Conservation (phyloP, 1,284 basidiomycete species). For the Kwoniella shivajii region DNA sequence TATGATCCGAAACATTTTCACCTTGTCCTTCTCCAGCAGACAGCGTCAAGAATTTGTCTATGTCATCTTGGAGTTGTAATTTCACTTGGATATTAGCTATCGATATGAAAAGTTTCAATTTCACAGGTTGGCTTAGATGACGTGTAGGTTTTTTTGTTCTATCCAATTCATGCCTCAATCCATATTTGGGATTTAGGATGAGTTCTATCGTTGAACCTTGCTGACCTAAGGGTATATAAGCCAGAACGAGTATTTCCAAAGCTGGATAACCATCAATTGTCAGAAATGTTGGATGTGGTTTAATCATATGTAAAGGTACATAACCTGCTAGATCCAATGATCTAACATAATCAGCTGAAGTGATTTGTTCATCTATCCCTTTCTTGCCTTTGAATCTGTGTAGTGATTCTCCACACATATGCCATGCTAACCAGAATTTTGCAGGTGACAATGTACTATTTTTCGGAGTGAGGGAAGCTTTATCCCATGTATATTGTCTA, state of each 20-base stretch:
- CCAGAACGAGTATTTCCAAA: slow-evolving; percentile 11
- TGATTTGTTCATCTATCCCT: neutral
- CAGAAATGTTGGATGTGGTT: slow-evolving; percentile 2
- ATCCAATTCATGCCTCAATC: slow-evolving; percentile 2
- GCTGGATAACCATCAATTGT: slow-evolving; percentile 12
- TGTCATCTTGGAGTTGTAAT: slow-evolving; percentile 5
- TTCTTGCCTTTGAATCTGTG: slow-evolving; percentile 2
- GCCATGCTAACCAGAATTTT: slow-evolving; percentile 11
- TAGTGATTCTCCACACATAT: slow-evolving; percentile 12
- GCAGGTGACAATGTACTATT: slow-evolving; percentile 8
- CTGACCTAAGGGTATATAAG: slow-evolving; percentile 11
- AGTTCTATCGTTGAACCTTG: slow-evolving; percentile 14
- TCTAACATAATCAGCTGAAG: slow-evolving; percentile 12
- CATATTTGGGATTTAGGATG: slow-evolving; percentile 5
- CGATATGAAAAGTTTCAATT: slow-evolving; percentile 16
- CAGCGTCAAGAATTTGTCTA: slow-evolving; percentile 8
- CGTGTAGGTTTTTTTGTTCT: slow-evolving; percentile 3
- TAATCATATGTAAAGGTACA: slow-evolving; percentile 4
- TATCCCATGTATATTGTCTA: slow-evolving; percentile 21
- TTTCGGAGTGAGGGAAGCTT: slow-evolving; percentile 5
- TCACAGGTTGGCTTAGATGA: neutral
- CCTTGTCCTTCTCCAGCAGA: too few relatives aligned
- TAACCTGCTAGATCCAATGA: slow-evolving; percentile 20
- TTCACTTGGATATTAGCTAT: neutral
- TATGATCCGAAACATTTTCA: too few relatives aligned